Conservation (phyloP, 805 yeast species). For the Myxozyma neotropica region DNA sequence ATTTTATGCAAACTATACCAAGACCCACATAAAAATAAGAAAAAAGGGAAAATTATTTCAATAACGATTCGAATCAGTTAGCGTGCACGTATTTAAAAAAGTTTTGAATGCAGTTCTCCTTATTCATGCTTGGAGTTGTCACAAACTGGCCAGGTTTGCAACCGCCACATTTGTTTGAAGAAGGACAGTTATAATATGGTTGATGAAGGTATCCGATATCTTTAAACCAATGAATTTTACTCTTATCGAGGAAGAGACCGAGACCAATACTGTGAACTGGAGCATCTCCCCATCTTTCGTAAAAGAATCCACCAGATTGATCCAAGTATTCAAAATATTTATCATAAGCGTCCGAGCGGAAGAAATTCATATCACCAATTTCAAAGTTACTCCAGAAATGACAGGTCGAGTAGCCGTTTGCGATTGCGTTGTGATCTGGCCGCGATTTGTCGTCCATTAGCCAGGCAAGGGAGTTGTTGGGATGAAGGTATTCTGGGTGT, state of each 20-base stretch:
- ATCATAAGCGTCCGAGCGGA: constrained; percentile 65
- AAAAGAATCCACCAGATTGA: constrained; percentile 75
- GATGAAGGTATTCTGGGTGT: constrained; percentile 61
- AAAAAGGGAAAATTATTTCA: too few relatives aligned
- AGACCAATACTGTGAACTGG: constrained; percentile 83
- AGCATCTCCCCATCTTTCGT: constrained; percentile 94
- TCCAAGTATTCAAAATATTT: constrained; percentile 68
- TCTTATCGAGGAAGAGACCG: constrained; percentile 68
- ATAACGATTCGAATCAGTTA: too few relatives aligned
- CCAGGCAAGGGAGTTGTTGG: constrained; percentile 65
- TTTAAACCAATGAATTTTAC: constrained; percentile 78
- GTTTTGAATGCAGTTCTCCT: constrained; percentile 72
- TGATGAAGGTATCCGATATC: constrained; percentile 77
- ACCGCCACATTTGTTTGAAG: constrained; percentile 52
- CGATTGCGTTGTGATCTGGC: constrained; percentile 54
- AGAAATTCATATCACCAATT: constrained; percentile 81
- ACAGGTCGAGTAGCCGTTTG: constrained; percentile 64
- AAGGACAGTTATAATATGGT: constrained; percentile 80
- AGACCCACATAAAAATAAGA: too few relatives aligned
- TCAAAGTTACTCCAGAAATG: constrained; percentile 94
- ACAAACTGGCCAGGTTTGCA: constrained; percentile 63
- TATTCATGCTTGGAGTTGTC: constrained; percentile 52
- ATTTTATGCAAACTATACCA: too few relatives aligned
- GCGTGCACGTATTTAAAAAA: constrained; percentile 55
- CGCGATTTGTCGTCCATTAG: constrained; percentile 58